Evolutionary conservation across 139 green algal genomes (phyloP), one percentile per base, ranked within the genome.

Genomic region (Haematococcus lacustris): DNA sequence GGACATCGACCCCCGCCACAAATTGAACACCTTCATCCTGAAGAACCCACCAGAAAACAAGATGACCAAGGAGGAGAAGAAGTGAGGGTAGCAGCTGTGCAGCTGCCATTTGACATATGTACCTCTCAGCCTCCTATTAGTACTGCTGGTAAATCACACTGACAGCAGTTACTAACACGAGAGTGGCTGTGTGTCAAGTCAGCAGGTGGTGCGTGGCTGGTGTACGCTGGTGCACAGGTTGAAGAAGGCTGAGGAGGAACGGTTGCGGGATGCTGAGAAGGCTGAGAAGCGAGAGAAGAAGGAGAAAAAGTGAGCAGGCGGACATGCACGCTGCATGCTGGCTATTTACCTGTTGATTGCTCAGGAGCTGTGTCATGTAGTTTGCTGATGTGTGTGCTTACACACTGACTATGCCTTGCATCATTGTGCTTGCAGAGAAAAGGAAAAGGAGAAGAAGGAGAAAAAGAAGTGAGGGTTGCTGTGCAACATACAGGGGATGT

Each of bases 21-120:
- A 95, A 80, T 83, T 99, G 28, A 97, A 94, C 80, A 96, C 89
- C 1, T 99, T 94, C 88, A 98, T 99, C 79, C 76, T 98, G 66
- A 98, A 98, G 69, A 98, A 99, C 85, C 95, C 95, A 1, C 95
- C 95, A 7, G 91, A 94, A 60, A 89, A 94, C 76, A 94, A 93
- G 74, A 71, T 95, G 35, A 93, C 85, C 79, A 94, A 94, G 82
- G 88, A 89, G 35, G 93, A 98, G 82, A 91, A 93, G 60, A 91
- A 93, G 89, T 92, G 43, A 53, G 43, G 9, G 43, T 17, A 9
- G 43, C 43, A 28, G 43, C 43, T 17, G 9, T 53, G n/a, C 43
- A 53, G 9, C 17, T 53, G 9, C 17, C 9, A 17, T 53, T 9
- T 9, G 9, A 53, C 43, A 28, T 53, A 17, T 28, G 43, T 53